Conservation (phyloP, 257 asterid genomes). For the Salvia hispanica region DNA sequence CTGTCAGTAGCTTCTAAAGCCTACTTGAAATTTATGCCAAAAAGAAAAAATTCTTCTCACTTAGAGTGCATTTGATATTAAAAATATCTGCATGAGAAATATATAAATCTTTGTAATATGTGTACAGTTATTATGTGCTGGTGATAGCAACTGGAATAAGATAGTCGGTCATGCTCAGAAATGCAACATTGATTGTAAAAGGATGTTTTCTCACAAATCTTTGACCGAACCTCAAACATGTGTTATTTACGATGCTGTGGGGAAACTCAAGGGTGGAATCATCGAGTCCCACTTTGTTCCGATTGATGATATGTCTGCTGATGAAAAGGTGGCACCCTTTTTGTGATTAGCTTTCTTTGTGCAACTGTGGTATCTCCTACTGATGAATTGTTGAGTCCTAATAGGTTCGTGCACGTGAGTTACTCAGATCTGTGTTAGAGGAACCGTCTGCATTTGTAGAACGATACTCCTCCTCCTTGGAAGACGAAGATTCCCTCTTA, state of each 20-base stretch:
- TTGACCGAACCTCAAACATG: constrained; percentile 12
- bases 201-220: constrained; percentile 26
- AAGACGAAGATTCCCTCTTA: constrained; percentile 37
- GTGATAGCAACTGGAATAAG: constrained; percentile 32
- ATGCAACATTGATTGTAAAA: constrained; percentile 37
- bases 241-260: constrained; percentile 39
- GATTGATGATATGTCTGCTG: constrained; percentile 5
- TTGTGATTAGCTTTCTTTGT: background rate
- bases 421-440: background rate
- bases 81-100: background rate
- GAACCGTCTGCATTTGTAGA: background rate
- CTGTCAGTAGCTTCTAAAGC: too few relatives aligned
- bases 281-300: constrained; percentile 34
- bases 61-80: too few relatives aligned
- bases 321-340: constrained; percentile 32
- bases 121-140: constrained; percentile 39
- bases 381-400: background rate
- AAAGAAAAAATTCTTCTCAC: too few relatives aligned
- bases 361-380: too few relatives aligned
- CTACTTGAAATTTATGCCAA: too few relatives aligned
- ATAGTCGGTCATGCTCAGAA: constrained; percentile 45
- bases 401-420: background rate
- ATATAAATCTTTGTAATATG: constrained; percentile 7
- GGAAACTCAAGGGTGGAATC: constrained; percentile 40
- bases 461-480: background rate